Evolutionary conservation across 768 basidiomycete species (phyloP).

Genomic region (Mycena alexandri): DNA sequence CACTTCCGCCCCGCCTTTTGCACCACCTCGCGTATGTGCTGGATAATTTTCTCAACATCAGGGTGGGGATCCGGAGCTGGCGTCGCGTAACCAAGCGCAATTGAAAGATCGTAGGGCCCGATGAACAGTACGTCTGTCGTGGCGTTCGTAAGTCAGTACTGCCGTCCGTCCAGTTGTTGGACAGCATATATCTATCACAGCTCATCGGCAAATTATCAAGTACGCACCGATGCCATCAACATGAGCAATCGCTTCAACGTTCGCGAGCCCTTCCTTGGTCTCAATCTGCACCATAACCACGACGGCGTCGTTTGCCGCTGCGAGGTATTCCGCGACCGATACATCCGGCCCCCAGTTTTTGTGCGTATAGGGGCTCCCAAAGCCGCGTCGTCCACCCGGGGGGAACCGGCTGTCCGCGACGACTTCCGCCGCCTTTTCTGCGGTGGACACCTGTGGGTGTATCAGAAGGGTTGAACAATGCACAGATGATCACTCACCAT

Average conservation of each 20-base stretch:
- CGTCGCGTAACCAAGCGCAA: slow-evolving; percentile 68
- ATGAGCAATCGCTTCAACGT: slow-evolving; percentile 68
- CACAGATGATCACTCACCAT: slow-evolving; percentile 59
- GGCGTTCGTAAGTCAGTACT: neutral
- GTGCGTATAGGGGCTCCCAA: slow-evolving; percentile 75
- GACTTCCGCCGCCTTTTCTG: slow-evolving; percentile 67
- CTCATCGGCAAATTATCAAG: slow-evolving; percentile 35
- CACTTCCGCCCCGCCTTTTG: slow-evolving; percentile 75
- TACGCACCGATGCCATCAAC: slow-evolving; percentile 73
- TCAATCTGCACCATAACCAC: slow-evolving; percentile 78
- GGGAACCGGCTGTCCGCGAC: slow-evolving; percentile 73
- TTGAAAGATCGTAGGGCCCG: slow-evolving; percentile 78
- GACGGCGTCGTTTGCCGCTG: slow-evolving; percentile 66
- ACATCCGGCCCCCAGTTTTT: slow-evolving; percentile 61
- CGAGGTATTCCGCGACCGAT: slow-evolving; percentile 64
- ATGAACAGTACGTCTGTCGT: slow-evolving; percentile 66
- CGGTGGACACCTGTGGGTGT: slow-evolving; percentile 63
- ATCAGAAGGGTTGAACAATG: neutral
- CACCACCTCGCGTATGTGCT: slow-evolving; percentile 61
- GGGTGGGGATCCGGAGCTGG: slow-evolving; percentile 77
- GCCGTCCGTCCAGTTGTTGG: slow-evolving; percentile 36
- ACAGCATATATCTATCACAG: slow-evolving; percentile 36
- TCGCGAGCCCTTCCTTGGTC: slow-evolving; percentile 68
- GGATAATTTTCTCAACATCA: slow-evolving; percentile 71
- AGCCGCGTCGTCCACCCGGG: slow-evolving; percentile 71